Base-by-base conservation (phyloP, 257 asterid species). In the Penstemon davidsonii region DNA sequence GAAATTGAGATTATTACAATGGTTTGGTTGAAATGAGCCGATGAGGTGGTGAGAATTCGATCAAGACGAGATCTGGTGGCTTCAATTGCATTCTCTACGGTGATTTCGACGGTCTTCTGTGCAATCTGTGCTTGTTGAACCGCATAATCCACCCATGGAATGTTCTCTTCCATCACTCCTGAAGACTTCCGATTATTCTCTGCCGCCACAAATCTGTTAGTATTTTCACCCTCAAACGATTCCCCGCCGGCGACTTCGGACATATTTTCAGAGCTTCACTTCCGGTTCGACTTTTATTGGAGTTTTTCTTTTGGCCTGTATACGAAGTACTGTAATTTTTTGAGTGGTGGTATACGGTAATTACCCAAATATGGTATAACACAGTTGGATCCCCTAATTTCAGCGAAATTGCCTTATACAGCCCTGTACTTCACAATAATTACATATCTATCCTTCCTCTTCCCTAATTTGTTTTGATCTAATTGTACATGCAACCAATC, bases 11-110 rank as follows among this genome's bases (percentile, higher is more conserved):
- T 53, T 13, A 65, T 86, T 79, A 90, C 99, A 50, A 86, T 68
- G 37, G 96, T 85, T 80, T 86, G 97, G 71, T 79, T 76, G 65
- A 91, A 81, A 83, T 94, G 99, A 13, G 88, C 91, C 37, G 96
- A 88, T 0, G 96, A 86, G 42, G 97, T 94, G 71, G 90, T 82
- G 64, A 82, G 81, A 57, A 91, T 72, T 18, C 90, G 91, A 79
- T 91, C 92, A 40, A 84, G 55, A 45, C 96, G 88, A 67, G 95
- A 82, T 81, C 81, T 83, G 49, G 96, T 77, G 81, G 53, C 79
- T 62, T 82, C 74, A 40, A 94, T 60, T 71, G 97, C 89, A 64
- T 72, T 77, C 79, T 86, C 95, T 9, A 86, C 43, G 52, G 86
- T 69, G 75, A 62, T 73, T 56, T 75, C 87, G 60, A 83, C 42